Percentiles rank a stretch among this genome's conserved stretches.
phyloP scores from a whole-genome alignment of 805 yeast genomes.

The Isabelozyma rhagii region DNA sequence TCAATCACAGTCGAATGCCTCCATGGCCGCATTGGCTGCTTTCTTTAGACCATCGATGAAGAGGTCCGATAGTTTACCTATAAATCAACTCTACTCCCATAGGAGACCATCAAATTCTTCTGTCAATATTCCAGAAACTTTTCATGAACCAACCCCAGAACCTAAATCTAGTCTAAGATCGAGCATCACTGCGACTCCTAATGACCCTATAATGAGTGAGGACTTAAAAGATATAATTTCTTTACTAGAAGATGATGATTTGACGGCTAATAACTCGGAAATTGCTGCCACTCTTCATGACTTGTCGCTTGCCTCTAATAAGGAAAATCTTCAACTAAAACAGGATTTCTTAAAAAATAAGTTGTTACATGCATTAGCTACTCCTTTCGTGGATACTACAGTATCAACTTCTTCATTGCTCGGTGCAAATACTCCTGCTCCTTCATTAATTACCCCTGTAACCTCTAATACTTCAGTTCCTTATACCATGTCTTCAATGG shows the following conservation, averaged over 20 bases:
- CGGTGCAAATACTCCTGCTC: constrained; percentile 13
- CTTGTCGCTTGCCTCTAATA: constrained; percentile 46
- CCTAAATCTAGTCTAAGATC: neutral
- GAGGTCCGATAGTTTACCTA: constrained; percentile 38
- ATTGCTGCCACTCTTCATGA: constrained; percentile 57
- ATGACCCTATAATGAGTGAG: constrained; percentile 22
- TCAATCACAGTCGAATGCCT: constrained; percentile 39
- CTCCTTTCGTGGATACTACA: constrained; percentile 55
- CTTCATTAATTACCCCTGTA: constrained; percentile 26
- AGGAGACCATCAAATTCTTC: neutral
- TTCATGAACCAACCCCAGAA: neutral
- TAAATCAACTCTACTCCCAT: constrained; percentile 12
- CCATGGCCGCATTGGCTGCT: constrained; percentile 47
- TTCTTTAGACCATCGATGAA: constrained; percentile 35
- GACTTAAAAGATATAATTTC: constrained; percentile 50
- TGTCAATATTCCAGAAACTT: neutral
- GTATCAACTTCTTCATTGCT: constrained; percentile 22
- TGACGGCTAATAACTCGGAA: constrained; percentile 27
- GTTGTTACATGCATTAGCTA: constrained; percentile 61
- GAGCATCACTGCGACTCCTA: neutral
- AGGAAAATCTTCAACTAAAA: constrained; percentile 26
- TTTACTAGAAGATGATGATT: constrained; percentile 39
- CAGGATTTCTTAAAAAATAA: constrained; percentile 42
- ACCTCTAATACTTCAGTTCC: constrained; percentile 16
- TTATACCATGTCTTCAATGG: constrained; percentile 10